Percentiles rank a stretch among this genome's conserved stretches.
Evolutionary conservation across 2,329 filamentous ascomycete genomes (phyloP).

Genomic region (Apiospora aurea): DNA sequence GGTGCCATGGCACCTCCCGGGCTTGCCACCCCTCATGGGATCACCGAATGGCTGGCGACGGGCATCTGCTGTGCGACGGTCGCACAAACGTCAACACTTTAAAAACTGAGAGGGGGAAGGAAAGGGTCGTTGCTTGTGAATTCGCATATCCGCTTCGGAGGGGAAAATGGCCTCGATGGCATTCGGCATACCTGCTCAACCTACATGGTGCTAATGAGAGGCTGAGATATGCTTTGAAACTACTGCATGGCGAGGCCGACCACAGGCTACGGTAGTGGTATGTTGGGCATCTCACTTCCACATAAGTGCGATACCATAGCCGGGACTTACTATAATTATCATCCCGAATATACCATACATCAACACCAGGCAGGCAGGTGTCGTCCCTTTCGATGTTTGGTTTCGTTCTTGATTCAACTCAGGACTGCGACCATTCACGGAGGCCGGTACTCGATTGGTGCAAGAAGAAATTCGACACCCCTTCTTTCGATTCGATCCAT

Average conservation of each 20-base stretch:
- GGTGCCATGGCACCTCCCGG: slow-evolving; percentile 24
- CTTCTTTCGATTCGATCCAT: slow-evolving; percentile 4
- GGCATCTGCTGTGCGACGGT: slow-evolving; percentile 14
- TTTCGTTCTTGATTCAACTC: background rate
- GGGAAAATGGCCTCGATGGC: background rate
- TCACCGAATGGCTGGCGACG: slow-evolving; percentile 23
- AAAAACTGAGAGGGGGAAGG: background rate
- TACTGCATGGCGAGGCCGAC: slow-evolving; percentile 19
- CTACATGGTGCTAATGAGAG: slow-evolving; percentile 19
- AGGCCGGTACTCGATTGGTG: background rate
- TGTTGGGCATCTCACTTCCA: slow-evolving; percentile 4
- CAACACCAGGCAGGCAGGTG: background rate
- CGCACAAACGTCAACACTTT: slow-evolving; percentile 23
- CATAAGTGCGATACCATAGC: slow-evolving; percentile 9
- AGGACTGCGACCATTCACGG: background rate
- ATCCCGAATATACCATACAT: background rate
- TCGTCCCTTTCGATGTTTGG: background rate
- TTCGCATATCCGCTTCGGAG: background rate
- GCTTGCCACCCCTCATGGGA: slow-evolving; percentile 23
- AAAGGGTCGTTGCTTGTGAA: background rate
- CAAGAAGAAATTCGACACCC: background rate
- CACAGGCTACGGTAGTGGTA: slow-evolving; percentile 7
- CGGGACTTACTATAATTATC: slow-evolving; percentile 17
- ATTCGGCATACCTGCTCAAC: background rate
- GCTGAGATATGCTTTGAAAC: slow-evolving; percentile 21